A percentile compares a stretch with the other conserved stretches of the same genome.
phyloP scores from a whole-genome alignment of 2,329 filamentous ascomycete species.

The Sporothrix pseudoabietina region DNA sequence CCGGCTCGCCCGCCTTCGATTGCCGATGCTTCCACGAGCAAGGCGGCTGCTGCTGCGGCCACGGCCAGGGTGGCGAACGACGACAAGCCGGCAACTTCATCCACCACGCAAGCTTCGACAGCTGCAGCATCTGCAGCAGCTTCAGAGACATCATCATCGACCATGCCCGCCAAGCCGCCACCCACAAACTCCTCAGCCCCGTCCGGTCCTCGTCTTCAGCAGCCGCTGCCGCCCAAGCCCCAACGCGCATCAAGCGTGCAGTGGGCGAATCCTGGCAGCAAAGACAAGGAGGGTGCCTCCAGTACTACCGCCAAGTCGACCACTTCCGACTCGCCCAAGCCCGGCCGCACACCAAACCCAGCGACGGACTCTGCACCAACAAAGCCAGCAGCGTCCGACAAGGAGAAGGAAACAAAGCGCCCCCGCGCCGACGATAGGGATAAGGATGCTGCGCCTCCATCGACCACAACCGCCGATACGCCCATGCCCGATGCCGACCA shows the following conservation, averaged over 20 bases:
- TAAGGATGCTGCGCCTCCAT: slow-evolving; percentile 49
- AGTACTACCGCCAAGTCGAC: slow-evolving; percentile 48
- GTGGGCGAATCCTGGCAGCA: slow-evolving; percentile 57
- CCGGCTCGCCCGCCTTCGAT: slow-evolving; percentile 49
- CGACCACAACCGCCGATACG: slow-evolving; percentile 42
- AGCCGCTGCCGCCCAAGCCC: slow-evolving; percentile 42
- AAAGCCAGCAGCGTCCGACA: slow-evolving; percentile 38
- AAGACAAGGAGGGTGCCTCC: slow-evolving; percentile 37
- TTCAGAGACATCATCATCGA: slow-evolving; percentile 43
- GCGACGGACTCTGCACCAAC: slow-evolving; percentile 49
- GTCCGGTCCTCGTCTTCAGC: slow-evolving; percentile 57
- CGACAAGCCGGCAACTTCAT: slow-evolving; percentile 51
- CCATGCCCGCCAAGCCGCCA: slow-evolving; percentile 41
- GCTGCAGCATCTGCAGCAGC: background rate
- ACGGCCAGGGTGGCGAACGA: slow-evolving; percentile 55
- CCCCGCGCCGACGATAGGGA: slow-evolving; percentile 59
- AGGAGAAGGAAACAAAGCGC: slow-evolving; percentile 49
- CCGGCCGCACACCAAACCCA: slow-evolving; percentile 42
- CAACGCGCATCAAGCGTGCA: slow-evolving; percentile 59
- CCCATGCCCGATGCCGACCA: slow-evolving; percentile 44
- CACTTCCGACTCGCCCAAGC: slow-evolving; percentile 54
- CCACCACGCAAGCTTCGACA: slow-evolving; percentile 39
- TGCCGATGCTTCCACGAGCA: slow-evolving; percentile 47
- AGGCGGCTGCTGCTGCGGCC: slow-evolving; percentile 49
- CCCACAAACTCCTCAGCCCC: slow-evolving; percentile 54